phyloP scores from a whole-genome alignment of 208 protist species.

The Leishmania amazonensis region DNA sequence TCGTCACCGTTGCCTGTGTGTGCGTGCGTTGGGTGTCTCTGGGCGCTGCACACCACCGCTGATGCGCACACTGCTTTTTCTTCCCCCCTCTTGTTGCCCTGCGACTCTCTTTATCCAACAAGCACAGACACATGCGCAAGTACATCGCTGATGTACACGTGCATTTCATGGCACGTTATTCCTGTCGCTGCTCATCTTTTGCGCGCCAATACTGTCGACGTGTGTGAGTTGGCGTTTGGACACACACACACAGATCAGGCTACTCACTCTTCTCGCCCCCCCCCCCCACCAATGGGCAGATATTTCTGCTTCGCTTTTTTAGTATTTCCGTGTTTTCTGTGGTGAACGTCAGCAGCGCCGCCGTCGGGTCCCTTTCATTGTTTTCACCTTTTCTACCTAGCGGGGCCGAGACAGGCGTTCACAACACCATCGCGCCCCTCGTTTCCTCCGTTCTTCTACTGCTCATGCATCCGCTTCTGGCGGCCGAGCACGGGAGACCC shows the following conservation, averaged over 20 bases:
- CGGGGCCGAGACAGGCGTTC: neutral
- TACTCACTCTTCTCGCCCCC: neutral
- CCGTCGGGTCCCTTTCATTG: neutral
- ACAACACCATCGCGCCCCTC: neutral
- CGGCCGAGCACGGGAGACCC: neutral
- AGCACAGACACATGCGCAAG: neutral
- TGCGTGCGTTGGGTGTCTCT: neutral
- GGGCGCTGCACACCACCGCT: neutral
- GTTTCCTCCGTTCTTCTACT: neutral
- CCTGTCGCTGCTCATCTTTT: neutral
- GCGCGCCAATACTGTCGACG: neutral
- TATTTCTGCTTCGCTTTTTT: neutral
- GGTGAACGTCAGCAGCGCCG: neutral
- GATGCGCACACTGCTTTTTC: neutral
- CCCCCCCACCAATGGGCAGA: neutral
- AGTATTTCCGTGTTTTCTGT: neutral
- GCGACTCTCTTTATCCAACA: slow-evolving; percentile 6
- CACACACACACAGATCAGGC: neutral
- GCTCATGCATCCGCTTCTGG: neutral
- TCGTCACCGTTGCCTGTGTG: neutral
- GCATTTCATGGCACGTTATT: neutral
- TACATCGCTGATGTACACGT: neutral
- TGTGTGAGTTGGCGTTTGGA: neutral
- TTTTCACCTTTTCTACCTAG: neutral
- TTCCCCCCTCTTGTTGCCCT: neutral